These are phyloP conservation scores for Ustilago hordei DNA, from an alignment of 1,284 basidiomycete species.

Conservation along the genomic window DNA sequence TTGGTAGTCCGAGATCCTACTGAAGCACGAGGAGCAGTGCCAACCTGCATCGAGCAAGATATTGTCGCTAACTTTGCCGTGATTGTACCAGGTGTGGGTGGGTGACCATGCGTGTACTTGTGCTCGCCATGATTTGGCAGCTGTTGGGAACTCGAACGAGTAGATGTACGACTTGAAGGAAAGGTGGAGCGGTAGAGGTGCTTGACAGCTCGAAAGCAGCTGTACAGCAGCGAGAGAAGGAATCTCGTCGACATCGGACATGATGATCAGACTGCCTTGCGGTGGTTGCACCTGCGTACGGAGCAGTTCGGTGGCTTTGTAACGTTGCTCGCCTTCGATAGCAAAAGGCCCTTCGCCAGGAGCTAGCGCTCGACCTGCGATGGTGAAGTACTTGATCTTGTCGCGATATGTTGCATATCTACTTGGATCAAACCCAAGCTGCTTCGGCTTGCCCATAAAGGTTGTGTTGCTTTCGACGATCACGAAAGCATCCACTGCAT, in stretches of 20 bases:
- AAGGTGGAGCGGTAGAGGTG: conserved; percentile 75
- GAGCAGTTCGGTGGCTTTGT: conserved; percentile 13
- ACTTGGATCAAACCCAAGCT: conserved; percentile 15
- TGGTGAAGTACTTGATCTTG: conserved; percentile 26
- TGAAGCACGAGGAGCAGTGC: conserved; percentile 76
- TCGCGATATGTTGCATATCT: conserved; percentile 17
- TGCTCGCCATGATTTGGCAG: conserved; percentile 74
- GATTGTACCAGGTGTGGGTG: conserved; percentile 72
- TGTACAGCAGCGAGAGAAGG: conserved; percentile 74
- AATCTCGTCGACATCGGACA: conserved; percentile 80
- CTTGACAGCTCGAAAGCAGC: conserved; percentile 76
- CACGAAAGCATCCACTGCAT: conserved; percentile 77
- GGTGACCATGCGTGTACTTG: conserved; percentile 73
- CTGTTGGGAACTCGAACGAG: conserved; percentile 75
- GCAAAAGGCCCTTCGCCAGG: conserved; percentile 27
- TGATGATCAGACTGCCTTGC: conserved; percentile 73
- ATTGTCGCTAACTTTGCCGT: conserved; percentile 74
- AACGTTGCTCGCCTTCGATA: conserved; percentile 30
- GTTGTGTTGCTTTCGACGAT: conserved; percentile 76
- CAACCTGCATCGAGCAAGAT: conserved; percentile 76
- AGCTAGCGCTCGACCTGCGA: conserved; percentile 19
- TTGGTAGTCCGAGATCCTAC: conserved; percentile 75
- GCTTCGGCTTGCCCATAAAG: conserved; percentile 42
- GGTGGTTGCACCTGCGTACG: conserved; percentile 13
- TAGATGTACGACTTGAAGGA: conserved; percentile 78